phyloP scores from a whole-genome alignment of 2,329 filamentous ascomycete species.

The Blastomyces percursus region DNA sequence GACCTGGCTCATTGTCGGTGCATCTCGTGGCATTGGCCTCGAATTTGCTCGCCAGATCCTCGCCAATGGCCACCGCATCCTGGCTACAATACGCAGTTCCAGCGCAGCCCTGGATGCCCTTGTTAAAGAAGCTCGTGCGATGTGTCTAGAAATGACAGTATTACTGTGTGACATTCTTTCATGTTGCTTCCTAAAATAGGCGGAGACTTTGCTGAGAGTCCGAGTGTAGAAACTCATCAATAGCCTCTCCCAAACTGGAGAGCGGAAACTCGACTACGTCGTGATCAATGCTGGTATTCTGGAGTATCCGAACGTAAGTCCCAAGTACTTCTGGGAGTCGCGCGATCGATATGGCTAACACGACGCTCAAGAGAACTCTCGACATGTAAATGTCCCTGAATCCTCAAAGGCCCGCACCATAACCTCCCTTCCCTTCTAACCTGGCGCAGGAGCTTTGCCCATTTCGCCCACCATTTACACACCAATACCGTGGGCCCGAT shows the following conservation, averaged over 20 bases:
- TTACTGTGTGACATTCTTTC: background rate
- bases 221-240: background rate
- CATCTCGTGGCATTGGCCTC: background rate
- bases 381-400: background rate
- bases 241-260: background rate
- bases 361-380: background rate
- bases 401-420: background rate
- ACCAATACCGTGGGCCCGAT: background rate
- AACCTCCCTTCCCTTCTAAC: background rate
- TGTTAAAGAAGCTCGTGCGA: background rate
- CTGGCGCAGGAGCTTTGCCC: background rate
- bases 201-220: background rate
- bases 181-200: background rate
- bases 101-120: background rate
- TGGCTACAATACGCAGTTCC: background rate
- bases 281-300: background rate
- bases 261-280: background rate
- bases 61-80: background rate
- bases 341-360: background rate
- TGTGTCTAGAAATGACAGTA: background rate
- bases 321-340: background rate
- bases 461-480: background rate
- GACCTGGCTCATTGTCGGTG: background rate
- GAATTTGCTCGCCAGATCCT: background rate
- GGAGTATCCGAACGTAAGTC: background rate